phyloP scores from a whole-genome alignment of 2,329 filamentous ascomycete genomes.

The Claviceps pazoutovae region DNA sequence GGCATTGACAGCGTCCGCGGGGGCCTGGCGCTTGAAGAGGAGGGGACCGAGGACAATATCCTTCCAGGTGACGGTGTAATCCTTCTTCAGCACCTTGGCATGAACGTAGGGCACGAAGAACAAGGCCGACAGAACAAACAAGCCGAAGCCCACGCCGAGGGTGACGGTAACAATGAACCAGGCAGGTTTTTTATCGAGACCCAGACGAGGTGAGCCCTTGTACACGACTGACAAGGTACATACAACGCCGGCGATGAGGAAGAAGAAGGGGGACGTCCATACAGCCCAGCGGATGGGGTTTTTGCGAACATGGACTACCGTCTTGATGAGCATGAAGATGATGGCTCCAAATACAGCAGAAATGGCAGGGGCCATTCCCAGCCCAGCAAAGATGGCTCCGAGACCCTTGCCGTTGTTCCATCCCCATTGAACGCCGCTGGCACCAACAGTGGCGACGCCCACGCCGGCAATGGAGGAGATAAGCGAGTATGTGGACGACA shows the following conservation, averaged over 20 bases:
- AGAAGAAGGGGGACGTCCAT: slow-evolving; percentile 61
- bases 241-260: slow-evolving; percentile 60
- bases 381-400: slow-evolving; percentile 54
- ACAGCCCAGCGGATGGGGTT: slow-evolving; percentile 62
- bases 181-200: slow-evolving; percentile 49
- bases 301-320: slow-evolving; percentile 53
- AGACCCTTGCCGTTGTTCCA: slow-evolving; percentile 53
- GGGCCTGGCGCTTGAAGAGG: slow-evolving; percentile 45
- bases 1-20: slow-evolving; percentile 37
- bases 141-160: slow-evolving; percentile 46
- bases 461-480: slow-evolving; percentile 56
- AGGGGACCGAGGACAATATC: slow-evolving; percentile 48
- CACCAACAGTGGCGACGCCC: slow-evolving; percentile 52
- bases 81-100: slow-evolving; percentile 53
- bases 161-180: slow-evolving; percentile 56
- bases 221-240: slow-evolving; percentile 68
- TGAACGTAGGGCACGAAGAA: slow-evolving; percentile 65
- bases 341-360: slow-evolving; percentile 46
- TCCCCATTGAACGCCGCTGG: slow-evolving; percentile 47
- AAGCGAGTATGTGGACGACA: slow-evolving; percentile 59
- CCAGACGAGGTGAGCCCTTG: slow-evolving; percentile 61
- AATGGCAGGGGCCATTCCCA: slow-evolving; percentile 54
- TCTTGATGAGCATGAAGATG: slow-evolving; percentile 54
- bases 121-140: slow-evolving; percentile 44
- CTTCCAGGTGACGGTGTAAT: slow-evolving; percentile 50